Evolutionary conservation across 2,329 filamentous ascomycete genomes (phyloP).

Genomic region (Arthrobotrys conoides): DNA sequence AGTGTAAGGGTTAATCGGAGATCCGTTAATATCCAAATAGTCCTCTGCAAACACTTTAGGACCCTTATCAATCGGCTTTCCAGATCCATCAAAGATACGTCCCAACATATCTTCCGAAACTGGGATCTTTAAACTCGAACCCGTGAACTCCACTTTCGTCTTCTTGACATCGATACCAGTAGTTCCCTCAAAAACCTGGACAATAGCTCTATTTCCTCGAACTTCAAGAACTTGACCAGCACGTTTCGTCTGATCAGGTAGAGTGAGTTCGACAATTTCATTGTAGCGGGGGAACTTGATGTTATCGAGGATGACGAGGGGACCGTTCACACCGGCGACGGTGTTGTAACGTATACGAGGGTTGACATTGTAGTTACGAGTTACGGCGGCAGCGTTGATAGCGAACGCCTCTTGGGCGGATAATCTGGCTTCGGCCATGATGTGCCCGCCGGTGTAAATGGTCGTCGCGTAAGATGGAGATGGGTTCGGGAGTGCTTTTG

Average conservation of each 20-base stretch:
- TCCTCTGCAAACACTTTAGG: constrained; percentile 98
- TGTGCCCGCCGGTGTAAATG: constrained; percentile 35
- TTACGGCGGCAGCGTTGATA: constrained; percentile 64
- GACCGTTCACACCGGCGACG: constrained; percentile 96
- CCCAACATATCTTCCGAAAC: constrained; percentile 99
- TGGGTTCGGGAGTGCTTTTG: constrained; percentile 47
- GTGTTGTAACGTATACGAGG: constrained; percentile 95
- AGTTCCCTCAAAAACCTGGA: constrained; percentile 98
- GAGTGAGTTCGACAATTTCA: constrained; percentile 92
- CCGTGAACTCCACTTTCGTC: constrained; percentile 92
- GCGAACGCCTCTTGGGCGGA: constrained; percentile 64
- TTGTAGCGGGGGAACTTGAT: constrained; percentile 98
- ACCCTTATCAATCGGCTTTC: constrained; percentile 97
- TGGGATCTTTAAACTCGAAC: constrained; percentile 96
- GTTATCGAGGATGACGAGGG: constrained; percentile 89
- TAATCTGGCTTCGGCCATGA: constrained; percentile 62
- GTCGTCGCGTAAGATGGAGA: constrained; percentile 23
- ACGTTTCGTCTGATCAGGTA: constrained; percentile 93
- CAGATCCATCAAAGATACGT: constrained; percentile 96
- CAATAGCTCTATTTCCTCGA: constrained; percentile 93
- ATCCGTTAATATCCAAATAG: constrained; percentile 98
- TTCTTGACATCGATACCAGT: constrained; percentile 98
- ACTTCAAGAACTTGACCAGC: constrained; percentile 97
- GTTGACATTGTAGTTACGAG: constrained; percentile 69
- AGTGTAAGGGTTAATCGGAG: constrained; percentile 97